Base-by-base conservation (phyloP, 345 rosid species). In the Trapa bicornis region DNA sequence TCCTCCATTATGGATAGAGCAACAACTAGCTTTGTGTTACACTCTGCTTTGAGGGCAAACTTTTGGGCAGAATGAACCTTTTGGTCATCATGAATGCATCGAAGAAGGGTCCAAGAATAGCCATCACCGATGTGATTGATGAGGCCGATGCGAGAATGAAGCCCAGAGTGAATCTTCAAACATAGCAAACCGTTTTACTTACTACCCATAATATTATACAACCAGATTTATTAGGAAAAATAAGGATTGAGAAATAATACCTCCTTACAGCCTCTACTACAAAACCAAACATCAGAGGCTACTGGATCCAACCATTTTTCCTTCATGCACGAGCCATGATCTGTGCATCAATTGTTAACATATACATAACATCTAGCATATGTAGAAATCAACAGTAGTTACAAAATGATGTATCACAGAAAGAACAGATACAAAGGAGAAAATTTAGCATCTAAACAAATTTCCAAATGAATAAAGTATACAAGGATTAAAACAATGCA, bases 1-100 rank as follows among this genome's bases (percentile, higher is more conserved):
- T 89, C 97, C 81, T 93, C 98, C 96, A 93, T 83, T 52, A 93
- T 83, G 50, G 97, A 83, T 72, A 93, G 89, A 71, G 93, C 87
- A 75, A 93, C 93, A 54, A 87, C 96, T 75, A 93, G 77, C 67
- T 88, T 93, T 37, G 96, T 83, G 87, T 93, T 89, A 84, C 98
- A 86, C 80, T 89, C 97, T 47, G 96, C 98, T 79, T 88, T 93
- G 64, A 89, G 70, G 53, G 91, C 93, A 60, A 88, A 70, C 77
- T 85, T 73, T 72, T 82, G 83, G 41, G 92, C 86, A 61, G 98
- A 89, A 65, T 70, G 88, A 78, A 83, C 81, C 61, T 83, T 89
- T 75, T 80, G 91, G 75, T 89, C 92, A 73, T 89, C 98, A 66
- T 83, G 84, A 67, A 89, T 82, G 78, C 94, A 88, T 79, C 80